Base-by-base conservation (phyloP, 2,329 filamentous ascomycete genomes). In the Pyrenophora tritici-repentis region DNA sequence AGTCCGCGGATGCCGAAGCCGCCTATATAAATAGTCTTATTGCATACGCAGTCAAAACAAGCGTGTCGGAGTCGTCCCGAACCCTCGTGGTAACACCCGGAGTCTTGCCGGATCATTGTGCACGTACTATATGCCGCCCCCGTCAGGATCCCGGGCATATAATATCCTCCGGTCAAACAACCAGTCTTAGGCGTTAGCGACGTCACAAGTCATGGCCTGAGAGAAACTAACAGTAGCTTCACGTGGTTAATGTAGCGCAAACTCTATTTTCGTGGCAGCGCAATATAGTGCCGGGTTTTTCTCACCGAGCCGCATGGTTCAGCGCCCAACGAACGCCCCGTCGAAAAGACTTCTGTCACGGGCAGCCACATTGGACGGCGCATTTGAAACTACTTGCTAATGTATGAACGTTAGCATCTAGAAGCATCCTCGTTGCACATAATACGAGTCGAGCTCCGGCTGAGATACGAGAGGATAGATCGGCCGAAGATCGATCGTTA, bases 401-500 rank as follows among this genome's bases (percentile, higher is more conserved):
- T n/a, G 13, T 31, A 32, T 6, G 2, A 20, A 29, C 13, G 34
- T 17, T n/a, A 16, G 20, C 8, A 36, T 13, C n/a, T 22, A 31
- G 14, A 44, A 7, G 32, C 18, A 13, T 33, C 26, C 38, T 24
- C 34, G 24, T 37, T 32, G 26, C n/a, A 6, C 6, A 2, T 7
- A 9, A 10, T 12, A 6, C 8, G 12, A 22, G 6, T 6, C 33
- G 8, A 33, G 31, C 13, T 14, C 34, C 26, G 37, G 35, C 17
- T 17, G 20, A 20, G 26, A 34, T 18, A 1, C 10, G 44, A 33
- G 16, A 29, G 37, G 29, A 41, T 16, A 32, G 42, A 38, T 45
- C 34, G 33, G 42, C 14, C 42, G n/a, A 34, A 31, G 34, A 41
- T 41, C 36, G 37, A 47, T 47, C 37, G 44, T 20, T 17, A 29